A percentile compares a stretch with the other conserved stretches of the same genome.
phyloP scores from a whole-genome alignment of 805 yeast genomes.

The Candida qinlingensis region DNA sequence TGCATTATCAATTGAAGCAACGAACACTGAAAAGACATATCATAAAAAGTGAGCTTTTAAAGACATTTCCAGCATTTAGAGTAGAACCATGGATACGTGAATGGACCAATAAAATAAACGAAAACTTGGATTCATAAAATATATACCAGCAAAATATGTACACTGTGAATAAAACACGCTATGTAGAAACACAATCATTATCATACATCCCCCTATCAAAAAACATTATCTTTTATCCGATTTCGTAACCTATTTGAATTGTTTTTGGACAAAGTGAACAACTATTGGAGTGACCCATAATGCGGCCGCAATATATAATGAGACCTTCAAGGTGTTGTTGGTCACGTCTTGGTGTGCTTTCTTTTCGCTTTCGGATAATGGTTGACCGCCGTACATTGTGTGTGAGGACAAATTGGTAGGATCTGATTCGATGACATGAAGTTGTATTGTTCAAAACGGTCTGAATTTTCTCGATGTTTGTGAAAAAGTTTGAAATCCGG shows the following conservation, averaged over 20 bases:
- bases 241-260: constrained; percentile 27
- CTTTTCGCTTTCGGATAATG: constrained; percentile 60
- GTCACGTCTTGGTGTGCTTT: constrained; percentile 61
- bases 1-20: constrained; percentile 17
- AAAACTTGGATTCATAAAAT: constrained; percentile 1
- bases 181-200: neutral
- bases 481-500: neutral
- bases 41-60: constrained; percentile 7
- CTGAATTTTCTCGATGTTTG: neutral
- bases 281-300: constrained; percentile 54
- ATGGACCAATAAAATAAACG: neutral
- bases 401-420: neutral
- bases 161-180: neutral
- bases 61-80: constrained; percentile 10
- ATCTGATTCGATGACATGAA: too few species aligned
- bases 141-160: neutral
- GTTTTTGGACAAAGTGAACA: constrained; percentile 48
- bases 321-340: constrained; percentile 50
- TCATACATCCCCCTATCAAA: too few species aligned
- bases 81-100: constrained; percentile 17
- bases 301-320: constrained; percentile 59
- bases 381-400: constrained; percentile 45
- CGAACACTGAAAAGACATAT: constrained; percentile 18
- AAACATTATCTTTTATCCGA: too few species aligned
- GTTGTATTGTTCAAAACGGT: too few species aligned